phyloP scores from a whole-genome alignment of 148 eudicot species.

The Cornus kousa region DNA sequence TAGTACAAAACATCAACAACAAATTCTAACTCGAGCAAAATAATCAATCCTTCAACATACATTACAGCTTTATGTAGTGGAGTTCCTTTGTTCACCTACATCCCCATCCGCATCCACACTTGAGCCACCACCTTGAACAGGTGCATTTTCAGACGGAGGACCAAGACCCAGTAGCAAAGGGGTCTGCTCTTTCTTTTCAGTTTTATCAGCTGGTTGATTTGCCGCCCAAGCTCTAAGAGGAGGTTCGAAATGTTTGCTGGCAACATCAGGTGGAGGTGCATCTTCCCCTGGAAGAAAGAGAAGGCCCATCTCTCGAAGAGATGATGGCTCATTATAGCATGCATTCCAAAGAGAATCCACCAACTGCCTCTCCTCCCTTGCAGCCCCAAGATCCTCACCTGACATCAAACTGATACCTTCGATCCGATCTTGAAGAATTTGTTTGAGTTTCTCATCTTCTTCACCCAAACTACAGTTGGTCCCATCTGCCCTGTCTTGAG shows the following conservation, averaged over 20 bases:
- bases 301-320: constrained; percentile 73
- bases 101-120: constrained; percentile 10
- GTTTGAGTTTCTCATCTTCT: constrained; percentile 71
- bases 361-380: constrained; percentile 74
- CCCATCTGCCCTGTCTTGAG: constrained; percentile 32
- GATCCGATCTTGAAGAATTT: constrained; percentile 64
- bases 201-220: constrained; percentile 26
- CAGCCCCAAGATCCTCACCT: constrained; percentile 67
- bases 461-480: constrained; percentile 22
- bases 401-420: constrained; percentile 67
- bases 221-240: constrained; percentile 88
- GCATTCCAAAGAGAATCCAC: constrained; percentile 78
- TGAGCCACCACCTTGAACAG: constrained; percentile 13
- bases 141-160: constrained; percentile 13
- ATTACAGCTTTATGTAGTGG: neutral
- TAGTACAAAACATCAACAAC: neutral
- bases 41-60: neutral
- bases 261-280: constrained; percentile 78
- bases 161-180: constrained; percentile 65
- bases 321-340: constrained; percentile 64
- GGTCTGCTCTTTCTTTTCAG: constrained; percentile 53
- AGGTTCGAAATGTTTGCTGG: constrained; percentile 69
- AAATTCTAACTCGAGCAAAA: neutral
- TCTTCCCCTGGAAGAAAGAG: constrained; percentile 80
- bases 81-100: neutral